Evolutionary conservation across 768 basidiomycete species (phyloP), one percentile per base, ranked within the genome.

Genomic region (Mycena latifolia): DNA sequence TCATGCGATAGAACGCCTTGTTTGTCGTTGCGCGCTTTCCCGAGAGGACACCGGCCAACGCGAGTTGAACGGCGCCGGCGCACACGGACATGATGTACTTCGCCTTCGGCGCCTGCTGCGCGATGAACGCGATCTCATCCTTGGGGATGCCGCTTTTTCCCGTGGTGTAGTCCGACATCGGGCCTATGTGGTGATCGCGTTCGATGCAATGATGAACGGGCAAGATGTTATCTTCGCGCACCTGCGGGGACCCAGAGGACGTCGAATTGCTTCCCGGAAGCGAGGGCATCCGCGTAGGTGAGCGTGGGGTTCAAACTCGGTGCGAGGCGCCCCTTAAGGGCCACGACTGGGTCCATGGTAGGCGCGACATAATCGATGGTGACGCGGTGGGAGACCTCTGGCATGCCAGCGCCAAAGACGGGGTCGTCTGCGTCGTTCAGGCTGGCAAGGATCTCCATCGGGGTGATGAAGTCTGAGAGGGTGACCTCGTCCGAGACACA

Each of bases 21-120:
- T 80, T 81, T 18, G 80, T 79, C 10, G 80, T 82, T 28, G 81
- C 81, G 12, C 73, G 67, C 54, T 75, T 76, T 0, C 79, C 80
- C 2, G 75, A 63, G 14, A 81, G 71, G 1, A 78, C 45, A 25
- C 45, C 45, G 9, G 45, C 45, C 10, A 46, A 11, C 2, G 45
- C 45, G 22, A 46, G 45, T 37, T 78, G 63, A 67, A 71, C 72
- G 2, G 77, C 60, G 10, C 78, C 79, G 20, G 72, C 75, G 64
- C 80, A 81, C 6, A 81, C 78, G 22, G 76, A 72, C 45, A 80
- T 66, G 20, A 80, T 65, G 55, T 81, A 77, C 64, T 75, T 76
- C 5, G 73, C 77, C 29, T 65, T 66, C 15, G 73, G 76, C 9
- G 63, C 72, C 56, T 76, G 77, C 24, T 63, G 58, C 48, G 72